phyloP scores from a whole-genome alignment of 108 stramenopile genomes.

The Cyclotella sp. region DNA sequence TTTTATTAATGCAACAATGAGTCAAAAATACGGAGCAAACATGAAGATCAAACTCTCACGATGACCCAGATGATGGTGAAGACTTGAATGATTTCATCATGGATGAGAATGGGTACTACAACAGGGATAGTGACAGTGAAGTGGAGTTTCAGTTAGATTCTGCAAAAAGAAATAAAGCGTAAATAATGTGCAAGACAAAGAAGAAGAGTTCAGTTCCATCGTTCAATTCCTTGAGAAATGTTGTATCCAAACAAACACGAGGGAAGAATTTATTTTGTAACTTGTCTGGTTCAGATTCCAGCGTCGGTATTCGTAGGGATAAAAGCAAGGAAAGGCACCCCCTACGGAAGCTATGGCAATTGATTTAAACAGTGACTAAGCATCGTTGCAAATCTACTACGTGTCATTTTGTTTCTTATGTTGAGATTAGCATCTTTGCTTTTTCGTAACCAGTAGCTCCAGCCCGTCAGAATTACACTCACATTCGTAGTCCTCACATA shows the following conservation, averaged over 20 bases:
- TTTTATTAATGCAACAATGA: neutral
- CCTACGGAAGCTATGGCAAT: slow-evolving; percentile 14
- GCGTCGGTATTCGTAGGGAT: neutral
- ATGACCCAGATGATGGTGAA: neutral
- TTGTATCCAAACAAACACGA: neutral
- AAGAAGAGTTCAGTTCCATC: neutral
- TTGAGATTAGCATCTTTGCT: no score
- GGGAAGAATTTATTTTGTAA: neutral
- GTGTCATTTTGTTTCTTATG: neutral
- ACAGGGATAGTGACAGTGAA: neutral
- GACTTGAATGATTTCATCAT: slow-evolving; percentile 8
- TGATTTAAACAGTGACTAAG: slow-evolving; percentile 19
- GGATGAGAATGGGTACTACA: slow-evolving; percentile 1
- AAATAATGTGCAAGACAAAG: neutral
- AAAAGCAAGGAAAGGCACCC: no score
- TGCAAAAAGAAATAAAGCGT: neutral
- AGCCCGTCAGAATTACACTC: neutral
- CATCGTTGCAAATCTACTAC: neutral
- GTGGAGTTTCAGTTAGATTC: neutral
- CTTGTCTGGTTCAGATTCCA: neutral
- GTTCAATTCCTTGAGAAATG: neutral
- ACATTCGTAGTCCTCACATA: slow-evolving; percentile 23
- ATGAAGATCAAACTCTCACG: neutral
- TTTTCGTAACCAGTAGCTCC: no score
- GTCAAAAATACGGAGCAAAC: neutral